Conservation (phyloP, 2,329 filamentous ascomycete species). For the Sporothrix curviconia region DNA sequence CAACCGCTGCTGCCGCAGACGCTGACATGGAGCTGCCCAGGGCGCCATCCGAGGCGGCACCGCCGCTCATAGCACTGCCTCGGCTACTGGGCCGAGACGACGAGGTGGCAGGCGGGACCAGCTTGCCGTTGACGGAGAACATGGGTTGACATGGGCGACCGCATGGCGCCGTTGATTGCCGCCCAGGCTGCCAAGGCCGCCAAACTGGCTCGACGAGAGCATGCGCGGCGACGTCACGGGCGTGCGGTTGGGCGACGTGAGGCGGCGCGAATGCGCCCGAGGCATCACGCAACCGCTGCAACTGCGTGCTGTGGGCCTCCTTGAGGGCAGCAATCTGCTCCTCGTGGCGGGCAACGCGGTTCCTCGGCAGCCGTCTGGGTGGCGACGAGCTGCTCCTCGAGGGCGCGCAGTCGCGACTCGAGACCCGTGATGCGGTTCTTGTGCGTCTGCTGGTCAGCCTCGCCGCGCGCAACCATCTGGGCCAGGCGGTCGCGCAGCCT, state of each 20-base stretch:
- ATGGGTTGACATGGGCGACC: slow-evolving; percentile 57
- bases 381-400: slow-evolving; percentile 77
- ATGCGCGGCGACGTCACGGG: slow-evolving; percentile 38
- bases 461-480: slow-evolving; percentile 74
- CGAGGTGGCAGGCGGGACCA: slow-evolving; percentile 13
- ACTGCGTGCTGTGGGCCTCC: slow-evolving; percentile 68
- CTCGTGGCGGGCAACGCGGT: slow-evolving; percentile 74
- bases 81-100: slow-evolving; percentile 26
- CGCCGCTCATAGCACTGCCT: slow-evolving; percentile 32
- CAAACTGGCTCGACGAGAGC: slow-evolving; percentile 32
- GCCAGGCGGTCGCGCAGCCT: slow-evolving; percentile 68
- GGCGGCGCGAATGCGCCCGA: slow-evolving; percentile 22
- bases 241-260: slow-evolving; percentile 8
- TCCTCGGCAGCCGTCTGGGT: slow-evolving; percentile 85
- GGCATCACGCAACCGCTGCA: slow-evolving; percentile 62
- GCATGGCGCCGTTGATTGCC: slow-evolving; percentile 36
- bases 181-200: not conserved
- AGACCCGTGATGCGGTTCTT: slow-evolving; percentile 76
- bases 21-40: not conserved
- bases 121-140: slow-evolving; percentile 37
- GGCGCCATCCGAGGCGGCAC: slow-evolving; percentile 25
- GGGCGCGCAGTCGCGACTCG: slow-evolving; percentile 68
- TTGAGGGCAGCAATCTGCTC: slow-evolving; percentile 72
- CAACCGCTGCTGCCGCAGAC: not conserved
- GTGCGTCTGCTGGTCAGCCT: slow-evolving; percentile 73